Conservation (phyloP, 345 rosid species). For the Psidium guajava region DNA sequence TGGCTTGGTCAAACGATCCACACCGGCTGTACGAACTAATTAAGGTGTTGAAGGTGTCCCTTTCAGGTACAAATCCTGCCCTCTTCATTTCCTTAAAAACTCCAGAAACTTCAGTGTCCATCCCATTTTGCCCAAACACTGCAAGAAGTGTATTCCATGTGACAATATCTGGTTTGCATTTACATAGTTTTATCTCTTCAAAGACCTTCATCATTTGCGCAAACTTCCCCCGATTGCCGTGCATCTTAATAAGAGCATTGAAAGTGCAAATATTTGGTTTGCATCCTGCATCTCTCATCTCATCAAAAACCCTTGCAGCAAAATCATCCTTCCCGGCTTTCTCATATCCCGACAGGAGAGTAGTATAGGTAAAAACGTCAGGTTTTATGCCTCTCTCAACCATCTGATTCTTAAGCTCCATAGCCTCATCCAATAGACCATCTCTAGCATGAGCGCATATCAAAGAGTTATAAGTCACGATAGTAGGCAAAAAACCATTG, state of each 20-base stretch:
- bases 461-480: constrained; percentile 76
- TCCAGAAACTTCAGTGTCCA: constrained; percentile 83
- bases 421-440: constrained; percentile 65
- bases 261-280: constrained; percentile 89
- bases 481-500: constrained; percentile 52
- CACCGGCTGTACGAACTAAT: constrained; percentile 90
- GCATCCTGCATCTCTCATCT: constrained; percentile 70
- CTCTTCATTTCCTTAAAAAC: constrained; percentile 98
- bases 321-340: constrained; percentile 79
- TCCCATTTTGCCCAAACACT: constrained; percentile 86
- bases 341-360: constrained; percentile 81
- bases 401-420: constrained; percentile 75
- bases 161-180: constrained; percentile 67
- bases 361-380: constrained; percentile 92
- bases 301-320: constrained; percentile 65
- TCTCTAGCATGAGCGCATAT: constrained; percentile 81
- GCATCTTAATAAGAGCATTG: constrained; percentile 90
- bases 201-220: constrained; percentile 87
- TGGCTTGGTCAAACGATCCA: constrained; percentile 81
- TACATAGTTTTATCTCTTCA: constrained; percentile 61
- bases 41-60: constrained; percentile 85
- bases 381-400: constrained; percentile 54
- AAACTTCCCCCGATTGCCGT: constrained; percentile 80
- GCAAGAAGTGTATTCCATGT: constrained; percentile 92
- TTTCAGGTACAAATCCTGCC: constrained; percentile 85